Evolutionary conservation across 306 rosid species (phyloP).

Genomic region (Canavalia gladiata): DNA sequence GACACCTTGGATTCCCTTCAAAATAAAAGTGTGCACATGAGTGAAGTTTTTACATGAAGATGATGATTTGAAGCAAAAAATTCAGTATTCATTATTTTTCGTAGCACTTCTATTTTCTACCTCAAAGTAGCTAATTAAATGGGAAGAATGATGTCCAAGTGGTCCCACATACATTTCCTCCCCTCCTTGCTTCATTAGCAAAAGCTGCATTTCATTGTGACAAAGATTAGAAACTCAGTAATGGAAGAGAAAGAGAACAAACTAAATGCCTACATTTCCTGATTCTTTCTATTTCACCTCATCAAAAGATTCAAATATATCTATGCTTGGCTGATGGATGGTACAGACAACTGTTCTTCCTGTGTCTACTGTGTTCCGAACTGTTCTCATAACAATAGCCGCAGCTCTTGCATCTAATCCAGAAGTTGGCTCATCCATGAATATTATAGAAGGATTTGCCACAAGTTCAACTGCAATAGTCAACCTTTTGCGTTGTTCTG

Average conservation of each 20-base stretch:
- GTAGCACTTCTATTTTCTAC: conserved; percentile 35
- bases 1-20: conserved; percentile 53
- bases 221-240: neutral
- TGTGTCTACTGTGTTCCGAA: conserved; percentile 71
- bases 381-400: conserved; percentile 71
- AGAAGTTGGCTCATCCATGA: conserved; percentile 83
- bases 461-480: conserved; percentile 74
- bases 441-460: conserved; percentile 72
- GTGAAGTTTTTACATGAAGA: conserved; percentile 9
- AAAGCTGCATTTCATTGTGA: conserved; percentile 34
- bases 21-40: neutral
- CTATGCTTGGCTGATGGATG: conserved; percentile 78
- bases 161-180: conserved; percentile 41
- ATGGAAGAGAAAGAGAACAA: neutral
- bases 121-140: conserved; percentile 48
- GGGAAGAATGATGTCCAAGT: conserved; percentile 32
- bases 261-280: neutral
- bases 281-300: conserved; percentile 52
- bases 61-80: neutral
- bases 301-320: conserved; percentile 73
- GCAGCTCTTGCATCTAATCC: conserved; percentile 78
- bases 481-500: conserved; percentile 71
- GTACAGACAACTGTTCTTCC: conserved; percentile 80
- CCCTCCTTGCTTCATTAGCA: conserved; percentile 43
- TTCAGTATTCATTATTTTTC: conserved; percentile 1